These are phyloP conservation scores for Globisporangium cystogenes DNA, from an alignment of 352 stramenopile species.

Conservation along the genomic window DNA sequence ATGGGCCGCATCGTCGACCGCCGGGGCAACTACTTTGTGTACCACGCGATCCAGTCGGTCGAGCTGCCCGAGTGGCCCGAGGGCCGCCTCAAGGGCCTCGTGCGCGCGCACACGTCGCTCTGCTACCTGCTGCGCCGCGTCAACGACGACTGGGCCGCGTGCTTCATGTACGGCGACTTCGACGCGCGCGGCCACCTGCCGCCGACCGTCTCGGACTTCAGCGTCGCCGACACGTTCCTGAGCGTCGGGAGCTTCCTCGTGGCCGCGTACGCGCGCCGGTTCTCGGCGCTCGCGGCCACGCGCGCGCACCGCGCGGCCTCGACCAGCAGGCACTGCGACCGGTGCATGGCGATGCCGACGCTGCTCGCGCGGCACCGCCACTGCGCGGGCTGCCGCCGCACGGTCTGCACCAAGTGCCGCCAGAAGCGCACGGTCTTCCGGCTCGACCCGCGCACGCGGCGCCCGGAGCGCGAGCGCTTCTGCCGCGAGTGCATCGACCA, in stretches of 20 bases:
- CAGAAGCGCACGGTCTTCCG: slow-evolving; percentile 46
- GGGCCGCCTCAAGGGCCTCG: slow-evolving; percentile 22
- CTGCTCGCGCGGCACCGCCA: slow-evolving; percentile 28
- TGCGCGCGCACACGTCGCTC: slow-evolving; percentile 38
- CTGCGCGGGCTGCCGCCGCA: slow-evolving; percentile 51
- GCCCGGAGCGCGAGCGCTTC: slow-evolving; percentile 39
- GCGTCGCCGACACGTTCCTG: slow-evolving; percentile 42
- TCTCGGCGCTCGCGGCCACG: slow-evolving; percentile 36
- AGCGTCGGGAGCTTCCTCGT: slow-evolving; percentile 33
- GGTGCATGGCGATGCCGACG: slow-evolving; percentile 34
- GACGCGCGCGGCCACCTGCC: slow-evolving; percentile 34
- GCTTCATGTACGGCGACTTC: slow-evolving; percentile 50
- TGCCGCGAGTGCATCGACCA: slow-evolving; percentile 51
- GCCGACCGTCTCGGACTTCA: slow-evolving; percentile 30
- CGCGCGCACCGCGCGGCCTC: slow-evolving; percentile 29
- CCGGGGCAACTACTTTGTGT: slow-evolving; percentile 49
- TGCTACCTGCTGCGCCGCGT: slow-evolving; percentile 62
- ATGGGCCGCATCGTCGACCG: slow-evolving; percentile 59
- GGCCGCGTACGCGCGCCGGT: slow-evolving; percentile 44
- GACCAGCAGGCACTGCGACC: slow-evolving; percentile 32
- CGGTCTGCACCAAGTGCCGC: slow-evolving; percentile 44
- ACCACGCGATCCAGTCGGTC: slow-evolving; percentile 55
- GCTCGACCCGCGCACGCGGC: slow-evolving; percentile 32
- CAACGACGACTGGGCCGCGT: slow-evolving; percentile 42
- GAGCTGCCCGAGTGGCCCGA: slow-evolving; percentile 45